A percentile compares a stretch with the other conserved stretches of the same genome.
Evolutionary conservation across 352 stramenopile genomes (phyloP).

Genomic region (Phytophthora megakarya): DNA sequence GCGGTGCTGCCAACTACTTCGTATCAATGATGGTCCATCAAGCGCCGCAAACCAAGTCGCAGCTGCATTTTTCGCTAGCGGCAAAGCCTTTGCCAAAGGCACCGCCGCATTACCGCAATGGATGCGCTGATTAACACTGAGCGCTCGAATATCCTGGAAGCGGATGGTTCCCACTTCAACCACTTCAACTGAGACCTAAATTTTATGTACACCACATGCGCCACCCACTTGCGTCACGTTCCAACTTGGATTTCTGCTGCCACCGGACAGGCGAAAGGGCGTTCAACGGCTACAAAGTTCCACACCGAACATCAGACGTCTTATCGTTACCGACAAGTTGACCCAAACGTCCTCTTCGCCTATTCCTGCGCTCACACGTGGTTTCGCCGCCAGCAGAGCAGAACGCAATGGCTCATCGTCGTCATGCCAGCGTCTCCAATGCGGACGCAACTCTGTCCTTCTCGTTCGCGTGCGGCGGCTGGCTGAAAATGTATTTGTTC

Average conservation of each 20-base stretch:
- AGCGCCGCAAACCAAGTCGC: background rate
- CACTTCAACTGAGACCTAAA: background rate
- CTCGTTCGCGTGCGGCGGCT: constrained; percentile 88
- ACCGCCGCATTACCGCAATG: background rate
- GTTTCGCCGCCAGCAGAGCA: constrained; percentile 13
- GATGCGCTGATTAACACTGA: too few relatives aligned
- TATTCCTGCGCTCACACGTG: constrained; percentile 16
- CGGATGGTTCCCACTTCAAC: background rate
- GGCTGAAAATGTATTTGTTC: constrained; percentile 90
- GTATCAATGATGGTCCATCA: too few relatives aligned
- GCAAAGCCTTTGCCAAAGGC: too few relatives aligned
- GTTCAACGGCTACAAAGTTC: background rate
- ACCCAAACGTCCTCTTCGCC: background rate
- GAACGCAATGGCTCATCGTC: constrained; percentile 10
- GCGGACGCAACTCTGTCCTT: constrained; percentile 49
- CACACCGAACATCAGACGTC: constrained; percentile 13
- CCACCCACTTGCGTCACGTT: constrained; percentile 4
- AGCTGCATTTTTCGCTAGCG: background rate
- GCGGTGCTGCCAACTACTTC: too few relatives aligned
- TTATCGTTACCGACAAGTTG: constrained; percentile 18
- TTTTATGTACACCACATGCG: constrained; percentile 4
- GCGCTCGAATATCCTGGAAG: background rate
- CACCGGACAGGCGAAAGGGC: constrained; percentile 15
- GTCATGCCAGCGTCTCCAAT: constrained; percentile 3
- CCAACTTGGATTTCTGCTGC: background rate